These are phyloP conservation scores for Boletus speciosus DNA, from an alignment of 768 basidiomycete species.

Conservation along the genomic window DNA sequence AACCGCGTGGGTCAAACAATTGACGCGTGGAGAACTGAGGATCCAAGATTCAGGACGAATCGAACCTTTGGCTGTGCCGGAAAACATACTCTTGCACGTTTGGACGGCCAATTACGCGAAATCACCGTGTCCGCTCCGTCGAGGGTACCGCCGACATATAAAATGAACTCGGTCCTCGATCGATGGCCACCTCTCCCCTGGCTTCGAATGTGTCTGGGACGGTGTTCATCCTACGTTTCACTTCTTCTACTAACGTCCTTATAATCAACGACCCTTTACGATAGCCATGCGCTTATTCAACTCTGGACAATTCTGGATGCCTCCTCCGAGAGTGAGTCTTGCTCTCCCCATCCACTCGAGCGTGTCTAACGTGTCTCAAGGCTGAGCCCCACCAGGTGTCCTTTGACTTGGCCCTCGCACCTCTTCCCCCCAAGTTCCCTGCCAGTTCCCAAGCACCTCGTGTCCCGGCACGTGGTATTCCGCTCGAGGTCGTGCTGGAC, in stretches of 20 bases:
- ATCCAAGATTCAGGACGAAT: not conserved
- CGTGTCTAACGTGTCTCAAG: constrained; percentile 19
- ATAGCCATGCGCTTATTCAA: constrained; percentile 27
- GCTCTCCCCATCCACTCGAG: not conserved
- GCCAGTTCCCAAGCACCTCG: constrained; percentile 14
- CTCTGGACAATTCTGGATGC: constrained; percentile 19
- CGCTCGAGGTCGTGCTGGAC: constrained; percentile 59
- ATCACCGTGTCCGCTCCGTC: constrained; percentile 21
- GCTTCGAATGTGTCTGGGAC: constrained; percentile 20
- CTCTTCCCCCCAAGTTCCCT: constrained; percentile 21
- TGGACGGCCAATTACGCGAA: constrained; percentile 22
- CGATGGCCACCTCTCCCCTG: constrained; percentile 15
- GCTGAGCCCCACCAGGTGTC: constrained; percentile 37
- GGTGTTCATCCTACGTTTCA: constrained; percentile 21
- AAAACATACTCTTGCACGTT: not conserved
- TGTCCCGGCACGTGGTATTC: constrained; percentile 38
- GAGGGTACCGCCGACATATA: constrained; percentile 26
- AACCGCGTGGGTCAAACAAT: constrained; percentile 21
- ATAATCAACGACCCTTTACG: constrained; percentile 22
- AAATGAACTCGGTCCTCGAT: constrained; percentile 17
- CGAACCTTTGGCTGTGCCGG: constrained; percentile 8
- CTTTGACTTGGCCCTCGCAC: constrained; percentile 35
- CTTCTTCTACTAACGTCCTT: constrained; percentile 16
- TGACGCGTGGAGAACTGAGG: constrained; percentile 4
- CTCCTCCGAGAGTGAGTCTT: constrained; percentile 25